Percentiles rank a stretch among this genome's conserved stretches.
phyloP scores from a whole-genome alignment of 1,139 yeast genomes.

The Meyerozyma sp. region DNA sequence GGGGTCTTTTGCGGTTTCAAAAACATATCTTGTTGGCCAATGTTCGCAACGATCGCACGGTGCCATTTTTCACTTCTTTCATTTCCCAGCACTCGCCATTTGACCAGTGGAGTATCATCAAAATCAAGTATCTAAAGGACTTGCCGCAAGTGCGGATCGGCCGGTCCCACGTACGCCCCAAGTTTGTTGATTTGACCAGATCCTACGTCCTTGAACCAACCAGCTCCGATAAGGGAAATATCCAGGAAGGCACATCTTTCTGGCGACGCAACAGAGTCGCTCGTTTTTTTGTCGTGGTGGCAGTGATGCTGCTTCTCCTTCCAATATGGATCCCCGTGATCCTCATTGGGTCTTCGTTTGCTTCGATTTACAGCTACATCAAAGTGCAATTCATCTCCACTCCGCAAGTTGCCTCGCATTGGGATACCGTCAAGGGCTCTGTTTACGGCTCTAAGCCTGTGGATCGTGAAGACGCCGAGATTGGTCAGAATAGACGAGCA shows the following conservation, averaged over 20 bases:
- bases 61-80: conserved; percentile 49
- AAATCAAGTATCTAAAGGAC: conserved; percentile 34
- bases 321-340: conserved; percentile 54
- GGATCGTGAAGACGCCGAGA: conserved; percentile 27
- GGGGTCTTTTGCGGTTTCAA: conserved; percentile 55
- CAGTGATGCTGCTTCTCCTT: conserved; percentile 30
- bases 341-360: conserved; percentile 33
- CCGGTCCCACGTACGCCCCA: conserved; percentile 37
- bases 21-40: conserved; percentile 64
- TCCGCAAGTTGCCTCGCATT: conserved; percentile 25
- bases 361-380: conserved; percentile 32
- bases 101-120: conserved; percentile 34
- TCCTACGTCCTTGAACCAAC: conserved; percentile 14
- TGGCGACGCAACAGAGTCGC: conserved; percentile 24
- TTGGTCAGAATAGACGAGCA: conserved; percentile 27
- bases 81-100: conserved; percentile 49
- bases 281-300: conserved; percentile 24
- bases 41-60: conserved; percentile 65
- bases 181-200: conserved; percentile 48
- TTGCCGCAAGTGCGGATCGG: conserved; percentile 32
- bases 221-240: conserved; percentile 18
- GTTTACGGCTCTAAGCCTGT: conserved; percentile 30
- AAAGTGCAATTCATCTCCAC: conserved; percentile 22
- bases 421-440: conserved; percentile 28
- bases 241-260: conserved; percentile 37